Evolutionary conservation across 1,284 basidiomycete genomes (phyloP), one percentile per base, ranked within the genome.

Genomic region (Boletus hoseneyae): DNA sequence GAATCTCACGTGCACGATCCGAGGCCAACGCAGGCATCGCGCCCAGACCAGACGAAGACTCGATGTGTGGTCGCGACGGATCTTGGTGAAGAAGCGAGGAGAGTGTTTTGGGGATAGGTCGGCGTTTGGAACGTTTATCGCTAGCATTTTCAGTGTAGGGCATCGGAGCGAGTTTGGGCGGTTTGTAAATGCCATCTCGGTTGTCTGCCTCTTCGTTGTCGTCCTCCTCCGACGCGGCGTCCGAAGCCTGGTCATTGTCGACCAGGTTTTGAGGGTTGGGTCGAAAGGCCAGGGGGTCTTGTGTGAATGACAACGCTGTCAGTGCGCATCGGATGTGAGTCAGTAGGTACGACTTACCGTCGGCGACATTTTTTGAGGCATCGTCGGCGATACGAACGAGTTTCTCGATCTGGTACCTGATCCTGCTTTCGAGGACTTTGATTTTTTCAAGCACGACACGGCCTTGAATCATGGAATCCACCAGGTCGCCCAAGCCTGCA

Each of bases 391-490:
- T 70, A 49, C 83, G 79, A 29, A 94, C 79, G 18, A 97, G 80
- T 67, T 98, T 97, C 62, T 97, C 94, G 62, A 98, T 91, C 68
- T 98, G 95, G 67, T 98, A 97, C 53, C 83, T 85, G 78, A 98
- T 87, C 62, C 90, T 85, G 48, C 77, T 78, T 69, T 99, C 95
- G 34, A 99, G 74, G 2, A 79, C 74, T 55, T 83, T 85, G 44
- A 85, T 75, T 69, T 91, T 92, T 65, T 93, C 90, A n/a, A 93
- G 73, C 6, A 87, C 78, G 21, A 90, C 66, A 12, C 88, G 79
- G 16, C 79, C 80, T 59, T 91, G 85, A 39, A 93, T 76, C 73
- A 89, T 79, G 0, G 78, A 77, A 61, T 89, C 86, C 4, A 90
- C 80, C 6, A 84, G 62, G 64, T 90, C 88, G 1, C 85, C 87